phyloP scores from a whole-genome alignment of 116 monocot species.

The Phalaenopsis hybrid region DNA sequence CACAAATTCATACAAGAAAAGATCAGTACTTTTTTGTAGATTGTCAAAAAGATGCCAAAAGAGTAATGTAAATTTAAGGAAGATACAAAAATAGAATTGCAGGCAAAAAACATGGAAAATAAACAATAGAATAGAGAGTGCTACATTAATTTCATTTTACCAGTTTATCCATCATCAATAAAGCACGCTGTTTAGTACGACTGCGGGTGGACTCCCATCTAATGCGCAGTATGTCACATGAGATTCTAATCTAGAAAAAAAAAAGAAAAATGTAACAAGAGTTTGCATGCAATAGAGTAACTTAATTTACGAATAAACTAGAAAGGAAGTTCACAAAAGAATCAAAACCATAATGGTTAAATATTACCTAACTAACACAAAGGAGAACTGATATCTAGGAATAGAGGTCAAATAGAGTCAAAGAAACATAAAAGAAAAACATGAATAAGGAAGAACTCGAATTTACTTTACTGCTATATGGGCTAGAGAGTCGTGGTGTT shows the following conservation, averaged over 20 bases:
- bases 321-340: neutral
- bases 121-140: neutral
- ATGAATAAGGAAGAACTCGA: too few relatives aligned
- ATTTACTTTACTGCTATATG: too few relatives aligned
- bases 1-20: neutral
- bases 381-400: neutral
- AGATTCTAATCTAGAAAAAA: constrained; percentile 57
- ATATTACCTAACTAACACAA: neutral
- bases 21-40: neutral
- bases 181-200: constrained; percentile 87
- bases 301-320: neutral
- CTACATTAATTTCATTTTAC: constrained; percentile 24
- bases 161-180: constrained; percentile 91
- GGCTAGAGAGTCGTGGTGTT: too few relatives aligned
- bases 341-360: too few relatives aligned
- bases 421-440: neutral
- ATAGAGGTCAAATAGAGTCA: neutral
- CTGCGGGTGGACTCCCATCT: constrained; percentile 90
- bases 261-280: constrained; percentile 6
- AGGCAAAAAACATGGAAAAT: neutral
- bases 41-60: neutral
- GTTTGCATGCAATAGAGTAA: neutral
- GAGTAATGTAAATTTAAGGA: neutral
- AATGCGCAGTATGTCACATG: constrained; percentile 73
- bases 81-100: too few relatives aligned